Evolutionary conservation across 2,329 filamentous ascomycete genomes (phyloP).

Genomic region (Ceratocystis cubensis): DNA sequence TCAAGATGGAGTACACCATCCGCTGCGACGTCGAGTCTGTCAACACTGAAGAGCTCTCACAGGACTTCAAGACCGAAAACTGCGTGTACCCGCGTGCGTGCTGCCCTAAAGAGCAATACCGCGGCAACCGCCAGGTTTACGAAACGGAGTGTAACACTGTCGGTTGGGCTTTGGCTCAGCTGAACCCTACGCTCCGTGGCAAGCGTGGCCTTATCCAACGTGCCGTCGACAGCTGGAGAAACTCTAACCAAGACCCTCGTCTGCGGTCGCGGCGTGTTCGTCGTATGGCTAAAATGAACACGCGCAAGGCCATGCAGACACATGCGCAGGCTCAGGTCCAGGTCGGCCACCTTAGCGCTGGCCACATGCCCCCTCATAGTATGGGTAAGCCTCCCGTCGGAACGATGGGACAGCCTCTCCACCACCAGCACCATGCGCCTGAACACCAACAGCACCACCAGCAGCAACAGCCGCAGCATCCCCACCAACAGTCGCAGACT

Average conservation of each 20-base stretch:
- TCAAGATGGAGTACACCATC: conserved; percentile 99
- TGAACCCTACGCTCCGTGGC: conserved; percentile 81
- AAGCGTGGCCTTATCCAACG: conserved; percentile 94
- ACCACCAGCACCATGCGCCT: conserved; percentile 48
- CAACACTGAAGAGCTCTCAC: conserved; percentile 68
- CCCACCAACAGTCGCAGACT: conserved; percentile 11
- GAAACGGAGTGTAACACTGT: conserved; percentile 98
- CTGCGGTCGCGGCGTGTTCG: conserved; percentile 83
- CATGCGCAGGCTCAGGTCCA: conserved; percentile 35
- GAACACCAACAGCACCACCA: conserved; percentile 50
- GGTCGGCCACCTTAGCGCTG: conserved; percentile 38
- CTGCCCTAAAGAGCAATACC: conserved; percentile 90
- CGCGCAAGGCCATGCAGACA: conserved; percentile 57
- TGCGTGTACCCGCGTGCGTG: conserved; percentile 95
- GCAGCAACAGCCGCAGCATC: conserved; percentile 18
- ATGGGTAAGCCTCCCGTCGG: conserved; percentile 55
- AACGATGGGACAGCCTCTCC: conserved; percentile 53
- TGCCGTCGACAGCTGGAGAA: conserved; percentile 96
- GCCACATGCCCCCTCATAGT: conserved; percentile 44
- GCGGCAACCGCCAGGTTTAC: conserved; percentile 87
- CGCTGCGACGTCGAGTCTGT: conserved; percentile 96
- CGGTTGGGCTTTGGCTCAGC: conserved; percentile 93
- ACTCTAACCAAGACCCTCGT: conserved; percentile 93
- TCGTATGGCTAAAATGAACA: conserved; percentile 92
- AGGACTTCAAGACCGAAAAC: conserved; percentile 95